Base-by-base conservation (phyloP, 108 stramenopile species). In the Cyclostephanos tholiformis region DNA sequence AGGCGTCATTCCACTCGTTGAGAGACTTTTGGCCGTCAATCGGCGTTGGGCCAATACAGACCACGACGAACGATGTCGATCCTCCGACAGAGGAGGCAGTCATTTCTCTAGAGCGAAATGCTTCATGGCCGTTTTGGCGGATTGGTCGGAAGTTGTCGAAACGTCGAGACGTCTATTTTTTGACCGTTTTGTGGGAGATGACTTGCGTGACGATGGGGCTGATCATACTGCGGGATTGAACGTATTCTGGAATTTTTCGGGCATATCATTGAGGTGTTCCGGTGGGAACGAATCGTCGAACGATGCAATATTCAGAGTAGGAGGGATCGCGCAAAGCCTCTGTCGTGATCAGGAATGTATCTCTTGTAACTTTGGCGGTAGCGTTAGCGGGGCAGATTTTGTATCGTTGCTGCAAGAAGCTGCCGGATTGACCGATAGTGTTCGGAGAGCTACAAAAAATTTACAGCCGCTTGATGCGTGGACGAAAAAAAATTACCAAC, bases 311-410 rank as follows among this genome's bases (percentile, higher is more conserved):
- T 70, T 39, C 3, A 58, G 69, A 59, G 43, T 70, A 0, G 69
- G 69, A 11, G 69, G 69, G 27, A 70, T 70, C n/a, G 58, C 69
- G 20, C 46, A 53, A 20, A 55, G 69, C 36, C 56, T 70, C 32
- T 57, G 52, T 8, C 69, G 30, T 38, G 11, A 70, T 26, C 32
- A 55, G 38, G 58, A 70, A 60, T 55, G 53, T 23, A 16, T 53
- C 26, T 23, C 27, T 35, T 1, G 23, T 58, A 26, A 39, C 14
- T 10, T 43, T 3, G 10, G 38, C 55, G 58, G 69, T 36, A 23
- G 35, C 59, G 44, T 27, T 5, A 53, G 38, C 9, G 19, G 26
- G 36, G 32, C 32, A n/a, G 57, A 70, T 25, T 10, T 70, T 38
- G 56, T 70, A 5, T 11, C 41, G 44, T 48, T 49, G 29, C 41